Evolutionary conservation across 164 flowering plant genomes (phyloP).

Genomic region (Vitis cinerea): DNA sequence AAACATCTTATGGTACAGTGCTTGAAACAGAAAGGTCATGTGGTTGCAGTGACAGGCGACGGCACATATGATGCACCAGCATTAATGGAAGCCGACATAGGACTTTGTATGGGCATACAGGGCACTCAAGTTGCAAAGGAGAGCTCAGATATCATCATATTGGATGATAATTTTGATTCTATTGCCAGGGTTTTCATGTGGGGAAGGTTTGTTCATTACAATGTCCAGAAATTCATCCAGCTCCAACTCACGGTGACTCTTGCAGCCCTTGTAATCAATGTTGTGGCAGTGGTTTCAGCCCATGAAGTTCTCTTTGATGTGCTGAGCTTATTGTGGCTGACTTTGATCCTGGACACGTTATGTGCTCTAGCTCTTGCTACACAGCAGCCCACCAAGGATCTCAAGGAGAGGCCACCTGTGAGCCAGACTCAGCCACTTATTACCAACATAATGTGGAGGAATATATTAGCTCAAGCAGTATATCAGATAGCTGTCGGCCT

Average conservation of each 20-base stretch:
- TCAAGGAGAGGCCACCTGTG: conserved; percentile 52
- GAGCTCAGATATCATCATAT: conserved; percentile 62
- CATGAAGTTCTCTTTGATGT: conserved; percentile 62
- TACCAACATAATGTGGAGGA: conserved; percentile 72
- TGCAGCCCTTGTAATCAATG: conserved; percentile 58
- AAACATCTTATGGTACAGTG: conserved; percentile 66
- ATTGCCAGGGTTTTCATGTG: conserved; percentile 49
- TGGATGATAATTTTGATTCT: conserved; percentile 61
- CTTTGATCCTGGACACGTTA: conserved; percentile 67
- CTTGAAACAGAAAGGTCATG: conserved; percentile 59
- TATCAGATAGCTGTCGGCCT: conserved; percentile 48
- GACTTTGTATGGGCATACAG: conserved; percentile 65
- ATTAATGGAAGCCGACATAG: conserved; percentile 55
- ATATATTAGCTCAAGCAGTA: conserved; percentile 48
- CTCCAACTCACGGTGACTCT: conserved; percentile 67
- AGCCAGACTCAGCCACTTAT: conserved; percentile 55
- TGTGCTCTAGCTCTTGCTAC: conserved; percentile 68
- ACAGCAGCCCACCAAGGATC: conserved; percentile 49
- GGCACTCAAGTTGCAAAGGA: conserved; percentile 77
- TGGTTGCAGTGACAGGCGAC: conserved; percentile 74
- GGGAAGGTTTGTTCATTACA: conserved; percentile 63
- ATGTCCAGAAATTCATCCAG: conserved; percentile 74
- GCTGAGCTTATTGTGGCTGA: conserved; percentile 69
- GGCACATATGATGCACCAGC: conserved; percentile 68
- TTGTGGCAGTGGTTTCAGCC: conserved; percentile 57